Conservation (phyloP, 768 basidiomycete genomes). For the Macrolepiota dolichaula region DNA sequence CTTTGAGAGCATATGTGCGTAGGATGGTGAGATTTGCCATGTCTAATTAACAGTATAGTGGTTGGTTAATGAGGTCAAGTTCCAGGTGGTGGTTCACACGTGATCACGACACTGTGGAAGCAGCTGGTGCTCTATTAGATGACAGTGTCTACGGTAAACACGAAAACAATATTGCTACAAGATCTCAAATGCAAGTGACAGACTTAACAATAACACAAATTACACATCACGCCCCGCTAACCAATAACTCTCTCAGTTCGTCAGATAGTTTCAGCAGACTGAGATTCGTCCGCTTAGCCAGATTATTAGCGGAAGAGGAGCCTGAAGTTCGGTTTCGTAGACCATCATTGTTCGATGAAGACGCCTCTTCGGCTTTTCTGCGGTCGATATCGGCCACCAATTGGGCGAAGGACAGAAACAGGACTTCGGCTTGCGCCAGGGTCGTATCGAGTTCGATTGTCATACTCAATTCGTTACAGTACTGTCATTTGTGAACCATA, state of each 20-base stretch:
- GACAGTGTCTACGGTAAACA: neutral
- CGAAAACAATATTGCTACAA: neutral
- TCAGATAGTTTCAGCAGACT: slow-evolving; percentile 53
- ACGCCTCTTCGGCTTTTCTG: slow-evolving; percentile 58
- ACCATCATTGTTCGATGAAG: slow-evolving; percentile 24
- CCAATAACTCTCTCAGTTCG: slow-evolving; percentile 57
- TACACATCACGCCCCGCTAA: slow-evolving; percentile 19
- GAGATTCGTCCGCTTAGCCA: slow-evolving; percentile 26
- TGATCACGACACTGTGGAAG: no score
- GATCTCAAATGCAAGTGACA: neutral
- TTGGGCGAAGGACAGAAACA: slow-evolving; percentile 89
- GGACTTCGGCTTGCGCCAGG: slow-evolving; percentile 93
- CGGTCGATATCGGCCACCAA: slow-evolving; percentile 88
- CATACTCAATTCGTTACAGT: slow-evolving; percentile 93
- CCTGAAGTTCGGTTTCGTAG: slow-evolving; percentile 16
- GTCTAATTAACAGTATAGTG: neutral
- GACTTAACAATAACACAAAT: slow-evolving; percentile 26
- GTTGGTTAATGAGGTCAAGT: neutral
- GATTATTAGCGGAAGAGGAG: slow-evolving; percentile 14
- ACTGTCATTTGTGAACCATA: slow-evolving; percentile 47
- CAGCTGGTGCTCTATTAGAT: neutral
- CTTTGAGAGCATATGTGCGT: slow-evolving; percentile 54
- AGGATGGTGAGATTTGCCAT: slow-evolving; percentile 55
- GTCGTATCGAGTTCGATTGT: slow-evolving; percentile 97
- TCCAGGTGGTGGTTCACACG: neutral